Conservation (phyloP, 108 stramenopile genomes). For the Discostella stelligeroides region DNA sequence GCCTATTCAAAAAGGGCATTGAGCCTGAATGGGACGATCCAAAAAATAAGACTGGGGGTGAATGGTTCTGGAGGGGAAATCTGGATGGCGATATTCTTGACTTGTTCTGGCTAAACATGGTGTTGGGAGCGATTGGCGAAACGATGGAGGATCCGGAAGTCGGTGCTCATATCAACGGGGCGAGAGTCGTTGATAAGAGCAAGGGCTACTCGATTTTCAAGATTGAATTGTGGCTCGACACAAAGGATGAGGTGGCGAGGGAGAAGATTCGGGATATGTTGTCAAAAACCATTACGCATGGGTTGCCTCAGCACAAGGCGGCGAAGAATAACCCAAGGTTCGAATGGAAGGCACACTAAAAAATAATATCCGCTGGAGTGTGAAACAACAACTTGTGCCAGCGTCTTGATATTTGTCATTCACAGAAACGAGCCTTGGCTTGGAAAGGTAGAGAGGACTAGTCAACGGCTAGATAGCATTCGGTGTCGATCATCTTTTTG, state of each 20-base stretch:
- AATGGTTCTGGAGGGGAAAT: conserved; percentile 85
- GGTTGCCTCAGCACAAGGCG: conserved; percentile 48
- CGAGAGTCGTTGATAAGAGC: conserved; percentile 90
- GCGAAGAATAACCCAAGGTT: conserved; percentile 75
- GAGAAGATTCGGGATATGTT: conserved; percentile 63
- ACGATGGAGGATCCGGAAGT: conserved; percentile 79
- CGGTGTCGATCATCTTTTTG: no score
- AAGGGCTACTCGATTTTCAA: conserved; percentile 74
- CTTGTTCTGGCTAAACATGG: conserved; percentile 90
- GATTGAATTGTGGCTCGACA: conserved; percentile 88
- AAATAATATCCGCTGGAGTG: no score
- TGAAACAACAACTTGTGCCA: no score
- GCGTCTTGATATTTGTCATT: no score
- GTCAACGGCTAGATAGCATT: no score
- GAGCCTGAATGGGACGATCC: conserved; percentile 96
- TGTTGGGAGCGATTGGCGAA: conserved; percentile 87
- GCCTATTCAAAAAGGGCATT: conserved; percentile 94
- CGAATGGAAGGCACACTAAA: conserved; percentile 85
- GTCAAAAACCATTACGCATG: conserved; percentile 68
- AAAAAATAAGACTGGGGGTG: conserved; percentile 85
- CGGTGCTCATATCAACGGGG: conserved; percentile 82
- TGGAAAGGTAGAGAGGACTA: no score
- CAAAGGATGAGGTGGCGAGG: conserved; percentile 61
- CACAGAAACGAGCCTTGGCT: no score
- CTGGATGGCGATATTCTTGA: conserved; percentile 81